These are phyloP conservation scores for Pleomassaria siparia DNA, from an alignment of 2,329 filamentous ascomycete species.

Conservation along the genomic window DNA sequence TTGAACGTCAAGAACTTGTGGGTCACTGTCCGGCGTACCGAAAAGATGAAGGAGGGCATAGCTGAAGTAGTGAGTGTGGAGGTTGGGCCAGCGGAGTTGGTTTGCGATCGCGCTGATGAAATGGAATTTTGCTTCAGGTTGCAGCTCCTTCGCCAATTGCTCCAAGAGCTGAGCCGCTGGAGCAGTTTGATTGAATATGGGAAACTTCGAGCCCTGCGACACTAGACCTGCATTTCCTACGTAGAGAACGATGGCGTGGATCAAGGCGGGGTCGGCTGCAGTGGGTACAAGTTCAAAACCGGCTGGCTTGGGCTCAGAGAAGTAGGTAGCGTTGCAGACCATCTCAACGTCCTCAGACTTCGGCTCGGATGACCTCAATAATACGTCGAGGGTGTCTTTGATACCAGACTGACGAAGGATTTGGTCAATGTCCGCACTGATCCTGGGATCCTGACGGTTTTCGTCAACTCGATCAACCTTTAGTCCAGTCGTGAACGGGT, in stretches of 20 bases:
- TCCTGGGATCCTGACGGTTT: slow-evolving; percentile 66
- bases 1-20: slow-evolving; percentile 73
- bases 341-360: slow-evolving; percentile 74
- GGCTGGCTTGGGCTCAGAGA: slow-evolving; percentile 59
- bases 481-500: slow-evolving; percentile 70
- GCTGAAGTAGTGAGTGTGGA: slow-evolving; percentile 90
- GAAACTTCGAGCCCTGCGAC: slow-evolving; percentile 59
- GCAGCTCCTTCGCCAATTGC: slow-evolving; percentile 73
- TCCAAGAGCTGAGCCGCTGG: slow-evolving; percentile 73
- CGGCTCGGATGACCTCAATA: slow-evolving; percentile 56
- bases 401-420: slow-evolving; percentile 54
- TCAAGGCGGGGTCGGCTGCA: slow-evolving; percentile 67
- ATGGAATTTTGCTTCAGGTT: slow-evolving; percentile 79
- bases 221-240: slow-evolving; percentile 73
- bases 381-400: slow-evolving; percentile 55
- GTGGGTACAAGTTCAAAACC: slow-evolving; percentile 68
- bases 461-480: slow-evolving; percentile 79
- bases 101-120: slow-evolving; percentile 83
- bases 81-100: slow-evolving; percentile 87
- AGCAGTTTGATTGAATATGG: slow-evolving; percentile 65
- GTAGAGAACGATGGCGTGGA: slow-evolving; percentile 83
- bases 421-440: slow-evolving; percentile 63
- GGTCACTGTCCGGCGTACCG: slow-evolving; percentile 58
- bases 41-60: slow-evolving; percentile 84
- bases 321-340: slow-evolving; percentile 72